phyloP scores from a whole-genome alignment of 2,329 filamentous ascomycete species.

The Beauveria rudraprayagi region DNA sequence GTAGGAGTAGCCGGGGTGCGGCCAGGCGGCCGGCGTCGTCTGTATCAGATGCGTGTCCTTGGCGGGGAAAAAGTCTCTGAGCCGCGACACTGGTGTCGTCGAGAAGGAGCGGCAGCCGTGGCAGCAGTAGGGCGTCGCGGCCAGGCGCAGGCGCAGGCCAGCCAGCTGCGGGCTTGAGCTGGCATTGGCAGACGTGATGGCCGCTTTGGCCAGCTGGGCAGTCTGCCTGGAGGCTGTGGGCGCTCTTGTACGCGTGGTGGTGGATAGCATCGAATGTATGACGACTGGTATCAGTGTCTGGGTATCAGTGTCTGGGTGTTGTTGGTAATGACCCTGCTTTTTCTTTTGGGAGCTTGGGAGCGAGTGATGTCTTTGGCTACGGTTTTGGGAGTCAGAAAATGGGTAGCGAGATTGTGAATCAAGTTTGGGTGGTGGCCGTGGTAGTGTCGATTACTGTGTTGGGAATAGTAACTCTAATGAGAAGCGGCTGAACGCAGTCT shows the following conservation, averaged over 20 bases:
- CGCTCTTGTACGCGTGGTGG: slow-evolving; percentile 19
- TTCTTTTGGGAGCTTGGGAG: not conserved
- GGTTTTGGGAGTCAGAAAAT: not conserved
- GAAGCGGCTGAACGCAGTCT: not conserved
- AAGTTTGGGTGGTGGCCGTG: not conserved
- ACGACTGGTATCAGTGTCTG: not conserved
- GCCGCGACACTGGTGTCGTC: slow-evolving; percentile 35
- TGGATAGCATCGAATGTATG: slow-evolving; percentile 20
- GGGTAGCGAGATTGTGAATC: not conserved
- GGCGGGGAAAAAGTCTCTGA: slow-evolving; percentile 55
- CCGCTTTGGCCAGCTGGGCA: slow-evolving; percentile 18
- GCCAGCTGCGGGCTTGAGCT: slow-evolving; percentile 17
- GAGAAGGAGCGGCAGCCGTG: slow-evolving; percentile 35
- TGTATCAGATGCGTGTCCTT: slow-evolving; percentile 55
- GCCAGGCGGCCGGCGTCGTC: slow-evolving; percentile 58
- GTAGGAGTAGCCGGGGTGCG: slow-evolving; percentile 65
- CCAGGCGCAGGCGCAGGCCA: slow-evolving; percentile 19
- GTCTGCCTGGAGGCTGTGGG: slow-evolving; percentile 19
- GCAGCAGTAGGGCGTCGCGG: slow-evolving; percentile 18
- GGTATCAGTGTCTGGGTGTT: not conserved
- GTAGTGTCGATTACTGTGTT: not conserved
- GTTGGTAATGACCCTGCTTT: not conserved
- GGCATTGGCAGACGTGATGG: slow-evolving; percentile 15
- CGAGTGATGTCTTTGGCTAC: not conserved
- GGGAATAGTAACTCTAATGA: not conserved